Evolutionary conservation across 2,329 filamentous ascomycete species (phyloP).

Genomic region (Pseudogymnoascus sp.): DNA sequence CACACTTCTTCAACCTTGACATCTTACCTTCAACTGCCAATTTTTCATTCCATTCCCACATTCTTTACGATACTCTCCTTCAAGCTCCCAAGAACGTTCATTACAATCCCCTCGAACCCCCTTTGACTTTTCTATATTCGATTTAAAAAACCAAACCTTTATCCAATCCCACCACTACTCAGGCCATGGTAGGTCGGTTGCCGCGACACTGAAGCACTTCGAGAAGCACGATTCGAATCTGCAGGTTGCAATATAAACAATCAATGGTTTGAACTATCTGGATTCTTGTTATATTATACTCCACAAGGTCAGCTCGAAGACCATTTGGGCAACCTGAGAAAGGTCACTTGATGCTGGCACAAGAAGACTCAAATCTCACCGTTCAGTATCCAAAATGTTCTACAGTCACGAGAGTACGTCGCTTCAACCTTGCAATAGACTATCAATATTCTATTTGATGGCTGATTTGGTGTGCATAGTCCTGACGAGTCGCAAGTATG

Average conservation of each 20-base stretch:
- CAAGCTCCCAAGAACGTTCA: neutral
- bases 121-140: neutral
- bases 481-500: conserved; percentile 77
- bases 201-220: neutral
- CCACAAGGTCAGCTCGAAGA: neutral
- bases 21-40: neutral
- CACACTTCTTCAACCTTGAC: neutral
- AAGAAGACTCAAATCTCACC: neutral
- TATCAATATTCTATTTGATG: neutral
- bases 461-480: conserved; percentile 38
- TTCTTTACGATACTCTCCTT: neutral
- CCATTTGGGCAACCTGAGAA: neutral
- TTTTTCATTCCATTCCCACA: neutral
- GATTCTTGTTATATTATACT: neutral
- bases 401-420: conserved; percentile 86
- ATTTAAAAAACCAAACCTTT: neutral
- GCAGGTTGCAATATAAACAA: neutral
- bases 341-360: neutral
- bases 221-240: neutral
- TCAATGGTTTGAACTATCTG: neutral
- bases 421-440: neutral
- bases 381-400: conserved; percentile 54
- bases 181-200: neutral
- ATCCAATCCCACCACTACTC: neutral
- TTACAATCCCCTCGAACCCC: neutral